phyloP scores from a whole-genome alignment of 352 stramenopile genomes.

The Aphanomyces cochlioides region DNA sequence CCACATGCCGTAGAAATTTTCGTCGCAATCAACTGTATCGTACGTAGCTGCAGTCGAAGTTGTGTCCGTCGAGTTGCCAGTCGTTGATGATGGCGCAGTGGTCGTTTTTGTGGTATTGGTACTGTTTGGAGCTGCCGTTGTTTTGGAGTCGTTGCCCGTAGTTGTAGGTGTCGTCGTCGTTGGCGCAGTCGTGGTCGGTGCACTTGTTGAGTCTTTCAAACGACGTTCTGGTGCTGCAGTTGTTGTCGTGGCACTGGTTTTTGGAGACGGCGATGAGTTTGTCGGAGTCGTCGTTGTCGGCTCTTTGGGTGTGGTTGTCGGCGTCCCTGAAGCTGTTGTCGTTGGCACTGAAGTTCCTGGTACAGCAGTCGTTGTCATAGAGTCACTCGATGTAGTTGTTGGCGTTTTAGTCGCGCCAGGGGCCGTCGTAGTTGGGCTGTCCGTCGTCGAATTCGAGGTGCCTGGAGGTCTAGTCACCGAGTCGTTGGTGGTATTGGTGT shows the following conservation, averaged over 20 bases:
- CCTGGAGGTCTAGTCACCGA: neutral
- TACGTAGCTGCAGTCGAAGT: conserved; percentile 33
- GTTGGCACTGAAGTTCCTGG: neutral
- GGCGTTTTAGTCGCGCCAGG: conserved; percentile 12
- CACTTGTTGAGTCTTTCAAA: conserved; percentile 15
- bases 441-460: neutral
- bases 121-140: conserved; percentile 10
- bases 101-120: conserved; percentile 30
- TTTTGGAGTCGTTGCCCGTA: conserved; percentile 10
- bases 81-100: conserved; percentile 32
- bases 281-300: conserved; percentile 33
- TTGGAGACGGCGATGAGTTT: conserved; percentile 30
- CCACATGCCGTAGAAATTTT: conserved; percentile 76
- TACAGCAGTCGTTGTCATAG: conserved; percentile 9
- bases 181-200: conserved; percentile 21
- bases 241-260: conserved; percentile 8
- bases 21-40: conserved; percentile 62
- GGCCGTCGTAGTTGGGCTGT: conserved; percentile 17
- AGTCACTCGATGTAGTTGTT: conserved; percentile 35
- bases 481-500: neutral
- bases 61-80: conserved; percentile 28
- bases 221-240: neutral
- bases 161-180: conserved; percentile 14
- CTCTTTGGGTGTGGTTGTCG: conserved; percentile 24
- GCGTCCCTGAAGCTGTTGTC: neutral